Conservation (phyloP, 192 early-diverging fungal species). For the Gaertneriomyces sp. region DNA sequence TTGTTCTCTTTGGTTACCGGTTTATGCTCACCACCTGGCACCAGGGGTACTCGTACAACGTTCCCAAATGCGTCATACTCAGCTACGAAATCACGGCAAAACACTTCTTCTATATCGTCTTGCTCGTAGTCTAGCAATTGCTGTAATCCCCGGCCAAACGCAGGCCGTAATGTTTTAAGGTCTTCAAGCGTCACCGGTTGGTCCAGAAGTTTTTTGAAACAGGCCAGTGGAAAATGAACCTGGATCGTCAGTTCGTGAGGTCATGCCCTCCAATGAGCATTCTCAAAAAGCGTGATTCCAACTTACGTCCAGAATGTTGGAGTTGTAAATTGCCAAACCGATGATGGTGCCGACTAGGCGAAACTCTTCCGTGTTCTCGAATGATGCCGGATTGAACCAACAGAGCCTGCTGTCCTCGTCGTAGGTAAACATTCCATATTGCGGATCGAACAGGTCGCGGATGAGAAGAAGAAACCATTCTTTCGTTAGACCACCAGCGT, state of each 20-base stretch:
- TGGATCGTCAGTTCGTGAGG: background rate
- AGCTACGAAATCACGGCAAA: constrained; percentile 72
- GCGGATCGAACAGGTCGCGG: constrained; percentile 78
- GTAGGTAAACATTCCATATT: constrained; percentile 78
- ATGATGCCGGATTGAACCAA: constrained; percentile 68
- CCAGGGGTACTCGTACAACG: constrained; percentile 57
- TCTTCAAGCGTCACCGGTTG: constrained; percentile 66
- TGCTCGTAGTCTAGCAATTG: constrained; percentile 69
- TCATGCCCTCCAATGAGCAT: no score
- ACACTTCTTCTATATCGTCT: constrained; percentile 71
- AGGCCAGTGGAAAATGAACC: constrained; percentile 77
- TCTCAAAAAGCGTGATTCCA: no score
- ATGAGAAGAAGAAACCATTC: constrained; percentile 92
- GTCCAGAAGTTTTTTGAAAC: constrained; percentile 83
- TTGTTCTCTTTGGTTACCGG: constrained; percentile 78
- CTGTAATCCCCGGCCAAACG: constrained; percentile 70
- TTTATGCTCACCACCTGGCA: constrained; percentile 57
- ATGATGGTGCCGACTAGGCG: constrained; percentile 82
- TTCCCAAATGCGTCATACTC: constrained; percentile 56
- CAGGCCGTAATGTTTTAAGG: constrained; percentile 70
- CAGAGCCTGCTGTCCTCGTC: constrained; percentile 79
- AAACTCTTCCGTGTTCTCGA: constrained; percentile 68
- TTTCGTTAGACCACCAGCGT: constrained; percentile 91
- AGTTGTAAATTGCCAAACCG: constrained; percentile 90
- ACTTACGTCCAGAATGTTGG: constrained; percentile 74